Evolutionary conservation across 495 filamentous ascomycete genomes (phyloP), one percentile per base, ranked within the genome.

Genomic region (Tricharina praecox): DNA sequence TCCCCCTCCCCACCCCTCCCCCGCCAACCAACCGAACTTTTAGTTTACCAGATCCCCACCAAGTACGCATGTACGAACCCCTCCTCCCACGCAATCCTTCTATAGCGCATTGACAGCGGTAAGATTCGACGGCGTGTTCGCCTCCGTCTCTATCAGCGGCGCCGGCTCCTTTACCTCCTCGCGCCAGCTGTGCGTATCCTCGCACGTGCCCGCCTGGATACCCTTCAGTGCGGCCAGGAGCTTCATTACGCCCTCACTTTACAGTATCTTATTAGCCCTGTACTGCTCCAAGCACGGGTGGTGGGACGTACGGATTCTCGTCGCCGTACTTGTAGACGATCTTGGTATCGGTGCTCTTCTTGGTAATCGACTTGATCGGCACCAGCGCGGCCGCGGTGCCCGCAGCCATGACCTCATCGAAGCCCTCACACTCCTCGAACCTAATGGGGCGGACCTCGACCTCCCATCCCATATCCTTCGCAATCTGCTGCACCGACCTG

Each of bases 361-460:
- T 77, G 1, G 81, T 83, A 53, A 97, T 93, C 41, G 79, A 86
- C 44, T 77, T 77, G 59, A 97, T 84, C 0, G 90, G 90, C 8
- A 95, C 85, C 35, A 97, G 67, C 1, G 85, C 82, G 0, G 88
- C 90, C 3, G 90, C 90, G 0, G 90, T 97, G 0, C 90, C 90
- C 1, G 84, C 85, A 2, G 88, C 90, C 65, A 94, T 72, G 16
- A 97, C 77, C 63, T 97, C 90, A 37, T 68, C 69, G 65, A 96
- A 95, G 4, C 64, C 60, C 11, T 65, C 59, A 7, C 95, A 67
- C 52, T 97, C 88, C n/a, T 74, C 69, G 62, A 39, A 49, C n/a
- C 23, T 3, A 45, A 51, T 41, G 46, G 70, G 53, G 28, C 78
- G 61, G 52, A 66, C 68, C 62, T 85, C 81, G 3, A 81, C 75